Evolutionary conservation across 2,329 filamentous ascomycete genomes (phyloP).

Genomic region (Tolypocladium ovalisporum): DNA sequence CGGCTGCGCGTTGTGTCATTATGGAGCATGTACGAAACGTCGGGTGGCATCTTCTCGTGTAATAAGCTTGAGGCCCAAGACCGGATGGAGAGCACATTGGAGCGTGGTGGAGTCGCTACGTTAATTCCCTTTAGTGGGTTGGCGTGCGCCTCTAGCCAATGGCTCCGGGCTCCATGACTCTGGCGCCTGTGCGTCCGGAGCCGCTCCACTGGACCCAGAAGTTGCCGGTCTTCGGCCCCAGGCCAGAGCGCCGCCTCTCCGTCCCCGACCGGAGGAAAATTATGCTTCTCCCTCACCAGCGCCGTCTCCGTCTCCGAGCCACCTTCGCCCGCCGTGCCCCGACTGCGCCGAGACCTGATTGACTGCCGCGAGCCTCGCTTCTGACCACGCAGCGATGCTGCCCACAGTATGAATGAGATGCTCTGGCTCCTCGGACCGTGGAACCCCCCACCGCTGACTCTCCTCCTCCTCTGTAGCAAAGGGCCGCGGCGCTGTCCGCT

Average conservation of each 20-base stretch:
- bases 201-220: background rate
- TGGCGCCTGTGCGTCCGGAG: background rate
- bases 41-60: too few species aligned
- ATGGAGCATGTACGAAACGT: too few species aligned
- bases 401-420: background rate
- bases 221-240: background rate
- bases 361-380: background rate
- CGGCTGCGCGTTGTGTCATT: too few species aligned
- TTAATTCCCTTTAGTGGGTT: too few species aligned
- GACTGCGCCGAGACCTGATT: background rate
- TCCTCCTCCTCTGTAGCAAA: background rate
- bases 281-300: background rate
- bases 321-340: background rate
- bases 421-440: too few species aligned
- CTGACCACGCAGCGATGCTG: background rate
- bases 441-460: background rate
- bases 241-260: background rate
- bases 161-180: too few species aligned
- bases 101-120: too few species aligned
- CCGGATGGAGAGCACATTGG: too few species aligned
- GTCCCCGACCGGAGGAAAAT: background rate
- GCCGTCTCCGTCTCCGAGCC: background rate
- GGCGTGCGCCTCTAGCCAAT: too few species aligned
- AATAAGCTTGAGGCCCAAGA: too few species aligned
- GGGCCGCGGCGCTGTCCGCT: background rate